A percentile compares a stretch with the other conserved stretches of the same genome.
Evolutionary conservation across 352 stramenopile genomes (phyloP).

Genomic region (Globisporangium spiculum): DNA sequence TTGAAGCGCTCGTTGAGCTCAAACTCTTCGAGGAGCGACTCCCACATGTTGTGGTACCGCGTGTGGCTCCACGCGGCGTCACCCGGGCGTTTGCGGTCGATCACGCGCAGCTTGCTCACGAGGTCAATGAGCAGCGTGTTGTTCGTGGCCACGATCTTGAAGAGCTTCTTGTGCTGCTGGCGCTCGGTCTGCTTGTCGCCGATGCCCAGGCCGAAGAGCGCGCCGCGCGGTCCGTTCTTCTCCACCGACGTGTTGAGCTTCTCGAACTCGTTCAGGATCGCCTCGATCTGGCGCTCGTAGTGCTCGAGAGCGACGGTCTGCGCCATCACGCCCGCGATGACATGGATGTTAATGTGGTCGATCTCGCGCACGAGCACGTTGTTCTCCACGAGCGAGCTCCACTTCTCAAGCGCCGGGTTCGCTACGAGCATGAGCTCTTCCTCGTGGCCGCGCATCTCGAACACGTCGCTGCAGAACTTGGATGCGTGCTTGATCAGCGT

Average conservation of each 20-base stretch:
- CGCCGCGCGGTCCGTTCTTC: conserved; percentile 65
- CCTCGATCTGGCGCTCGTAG: conserved; percentile 95
- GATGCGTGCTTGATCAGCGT: conserved; percentile 76
- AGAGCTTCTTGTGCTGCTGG: conserved; percentile 77
- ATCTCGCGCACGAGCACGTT: conserved; percentile 80
- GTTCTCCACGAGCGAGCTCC: conserved; percentile 82
- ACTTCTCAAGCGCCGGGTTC: conserved; percentile 67
- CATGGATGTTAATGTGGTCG: conserved; percentile 83
- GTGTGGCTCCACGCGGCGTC: conserved; percentile 95
- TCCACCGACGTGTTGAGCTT: conserved; percentile 90
- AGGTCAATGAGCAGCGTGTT: conserved; percentile 97
- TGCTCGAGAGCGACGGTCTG: conserved; percentile 96
- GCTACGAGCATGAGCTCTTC: conserved; percentile 74
- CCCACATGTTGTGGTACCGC: conserved; percentile 93
- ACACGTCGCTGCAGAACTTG: conserved; percentile 73
- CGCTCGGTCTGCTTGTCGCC: conserved; percentile 55
- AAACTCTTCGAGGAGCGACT: conserved; percentile 89
- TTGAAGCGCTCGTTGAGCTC: conserved; percentile 94
- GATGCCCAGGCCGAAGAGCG: conserved; percentile 57
- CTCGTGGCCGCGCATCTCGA: conserved; percentile 76
- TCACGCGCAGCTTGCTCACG: conserved; percentile 95
- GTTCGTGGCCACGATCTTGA: conserved; percentile 93
- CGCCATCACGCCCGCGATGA: conserved; percentile 94
- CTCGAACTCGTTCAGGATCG: conserved; percentile 94
- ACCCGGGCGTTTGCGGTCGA: conserved; percentile 89